These are phyloP conservation scores for Cladobotryum protrusum DNA, from an alignment of 2,329 filamentous ascomycete species.

Conservation along the genomic window DNA sequence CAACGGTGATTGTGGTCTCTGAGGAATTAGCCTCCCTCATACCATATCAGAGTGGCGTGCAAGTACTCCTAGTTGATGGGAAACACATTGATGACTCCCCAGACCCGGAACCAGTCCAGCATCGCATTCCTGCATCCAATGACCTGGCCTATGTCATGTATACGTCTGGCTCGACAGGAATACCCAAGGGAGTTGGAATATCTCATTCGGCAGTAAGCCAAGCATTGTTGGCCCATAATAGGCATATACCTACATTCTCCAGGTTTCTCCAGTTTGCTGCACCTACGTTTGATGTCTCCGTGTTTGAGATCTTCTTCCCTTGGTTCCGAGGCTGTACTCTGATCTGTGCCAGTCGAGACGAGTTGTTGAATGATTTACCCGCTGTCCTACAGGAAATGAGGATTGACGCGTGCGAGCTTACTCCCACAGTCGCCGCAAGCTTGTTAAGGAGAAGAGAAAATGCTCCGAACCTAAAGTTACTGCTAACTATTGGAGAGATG, in stretches of 20 bases:
- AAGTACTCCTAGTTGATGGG: conserved; percentile 31
- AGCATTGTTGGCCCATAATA: conserved; percentile 73
- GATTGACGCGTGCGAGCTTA: conserved; percentile 82
- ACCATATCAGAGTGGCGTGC: conserved; percentile 25
- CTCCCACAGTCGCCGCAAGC: conserved; percentile 78
- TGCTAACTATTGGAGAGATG: conserved; percentile 92
- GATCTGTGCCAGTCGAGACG: conserved; percentile 60
- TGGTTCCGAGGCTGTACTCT: conserved; percentile 68
- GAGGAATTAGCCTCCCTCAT: conserved; percentile 37
- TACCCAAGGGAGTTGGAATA: conserved; percentile 79
- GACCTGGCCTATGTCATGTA: conserved; percentile 85
- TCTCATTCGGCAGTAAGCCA: conserved; percentile 77
- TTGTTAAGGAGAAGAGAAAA: conserved; percentile 61
- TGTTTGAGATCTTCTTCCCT: conserved; percentile 93
- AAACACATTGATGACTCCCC: conserved; percentile 2
- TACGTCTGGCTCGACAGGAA: conserved; percentile 83
- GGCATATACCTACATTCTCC: conserved; percentile 66
- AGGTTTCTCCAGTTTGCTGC: conserved; percentile 89
- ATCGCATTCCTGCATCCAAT: conserved; percentile 21
- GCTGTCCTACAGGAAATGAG: conserved; percentile 56
- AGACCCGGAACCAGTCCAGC: conserved; percentile 4
- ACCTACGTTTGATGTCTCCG: conserved; percentile 88
- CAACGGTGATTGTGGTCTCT: conserved; percentile 61
- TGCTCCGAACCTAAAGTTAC: conserved; percentile 61
- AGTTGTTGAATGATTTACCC: conserved; percentile 71